phyloP scores from a whole-genome alignment of 164 flowering plant species.

The Nelumbo lutea region DNA sequence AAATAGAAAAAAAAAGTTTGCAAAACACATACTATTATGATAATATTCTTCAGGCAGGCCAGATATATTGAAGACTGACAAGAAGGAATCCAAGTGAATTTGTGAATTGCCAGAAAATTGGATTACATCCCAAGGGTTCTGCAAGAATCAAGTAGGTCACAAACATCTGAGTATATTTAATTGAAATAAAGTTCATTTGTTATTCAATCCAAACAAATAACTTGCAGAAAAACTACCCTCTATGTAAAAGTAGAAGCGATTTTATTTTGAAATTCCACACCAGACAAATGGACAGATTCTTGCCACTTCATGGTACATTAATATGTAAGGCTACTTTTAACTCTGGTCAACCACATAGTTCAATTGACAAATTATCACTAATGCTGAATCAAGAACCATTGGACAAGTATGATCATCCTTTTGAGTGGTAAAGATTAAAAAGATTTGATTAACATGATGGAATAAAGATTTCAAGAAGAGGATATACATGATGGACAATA shows the following conservation, averaged over 20 bases:
- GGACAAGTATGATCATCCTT: too few species aligned
- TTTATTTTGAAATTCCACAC: not conserved
- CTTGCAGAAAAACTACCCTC: not conserved
- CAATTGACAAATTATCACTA: not conserved
- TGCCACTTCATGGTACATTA: not conserved
- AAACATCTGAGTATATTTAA: not conserved
- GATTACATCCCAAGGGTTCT: slow-evolving; percentile 95
- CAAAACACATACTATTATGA: slow-evolving; percentile 59
- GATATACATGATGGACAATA: too few species aligned
- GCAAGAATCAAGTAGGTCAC: slow-evolving; percentile 19
- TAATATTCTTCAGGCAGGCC: slow-evolving; percentile 85
- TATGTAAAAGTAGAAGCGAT: not conserved
- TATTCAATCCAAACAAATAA: too few species aligned
- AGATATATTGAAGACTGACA: slow-evolving; percentile 83
- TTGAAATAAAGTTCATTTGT: not conserved
- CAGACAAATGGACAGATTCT: too few species aligned
- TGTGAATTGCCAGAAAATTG: slow-evolving; percentile 63
- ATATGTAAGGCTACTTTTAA: not conserved
- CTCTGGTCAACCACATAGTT: not conserved
- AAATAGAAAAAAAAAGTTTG: slow-evolving; percentile 5
- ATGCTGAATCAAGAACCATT: too few species aligned
- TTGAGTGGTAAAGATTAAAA: too few species aligned
- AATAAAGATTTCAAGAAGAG: too few species aligned
- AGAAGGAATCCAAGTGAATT: slow-evolving; percentile 84
- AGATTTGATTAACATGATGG: too few species aligned